Evolutionary conservation across 2,329 filamentous ascomycete species (phyloP), one percentile per base, ranked within the genome.

Genomic region (Cephalotrichum gorgonifer): DNA sequence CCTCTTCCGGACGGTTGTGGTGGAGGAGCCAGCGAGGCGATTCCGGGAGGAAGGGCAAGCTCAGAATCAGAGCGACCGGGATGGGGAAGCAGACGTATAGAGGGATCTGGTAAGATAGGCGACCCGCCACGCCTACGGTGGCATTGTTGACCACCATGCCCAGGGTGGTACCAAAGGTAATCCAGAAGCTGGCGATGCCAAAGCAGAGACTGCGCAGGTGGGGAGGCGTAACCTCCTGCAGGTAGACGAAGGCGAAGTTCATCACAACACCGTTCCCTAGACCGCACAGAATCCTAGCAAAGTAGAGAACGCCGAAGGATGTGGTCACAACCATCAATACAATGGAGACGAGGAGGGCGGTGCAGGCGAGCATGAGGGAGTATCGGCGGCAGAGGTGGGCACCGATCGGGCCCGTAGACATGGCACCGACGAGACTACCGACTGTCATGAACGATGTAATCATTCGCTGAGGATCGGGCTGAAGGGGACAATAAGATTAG

Each of bases 21-120:
- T 73, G 71, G 50, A 79, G 76, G 22, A 82, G 66, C 78, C 78
- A 83, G 50, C 80, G 64, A 2, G 81, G 81, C 3, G 75, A 80
- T 56, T 84, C 80, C 0, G 81, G 80, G 1, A 83, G 64, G 54
- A 80, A 70, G 51, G 68, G 65, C n/a, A 68, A 66, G 3, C 61
- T 60, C 5, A 72, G 9, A n/a, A 67, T 63, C 1, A 76, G 66
- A 28, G 75, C 58, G 28, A 70, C 71, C 0, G 72, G 75, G 2
- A 74, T 27, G 6, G 44, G 44, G 22, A 39, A 39, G 31, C 44
- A 47, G 44, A 47, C 33, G 23, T 47, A 47, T 12, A 47, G 44
- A n/a, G 44, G 44, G 33, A 47, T 47, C 44, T 47, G 44, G 25
- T 47, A 47, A 11, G 44, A 17, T 33, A 12, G 26, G 22, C 44